Conservation (phyloP, 73 alveolate species). For the Stentor coeruleus region DNA sequence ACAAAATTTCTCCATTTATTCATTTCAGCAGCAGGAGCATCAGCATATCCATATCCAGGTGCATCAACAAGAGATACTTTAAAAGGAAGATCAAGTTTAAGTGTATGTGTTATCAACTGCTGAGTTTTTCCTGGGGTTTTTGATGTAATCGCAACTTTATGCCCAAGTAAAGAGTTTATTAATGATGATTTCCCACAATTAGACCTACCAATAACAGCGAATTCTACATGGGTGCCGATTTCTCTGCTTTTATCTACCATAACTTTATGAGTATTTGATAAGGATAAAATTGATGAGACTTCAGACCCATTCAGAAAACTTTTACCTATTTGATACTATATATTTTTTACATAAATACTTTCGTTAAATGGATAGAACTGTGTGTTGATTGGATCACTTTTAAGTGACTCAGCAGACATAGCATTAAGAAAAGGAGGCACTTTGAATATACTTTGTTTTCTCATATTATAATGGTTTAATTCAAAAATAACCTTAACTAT, state of each 20-base stretch:
- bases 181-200: slow-evolving; percentile 25
- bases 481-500: background rate
- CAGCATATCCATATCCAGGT: slow-evolving; percentile 73
- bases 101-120: slow-evolving; percentile 27
- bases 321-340: background rate
- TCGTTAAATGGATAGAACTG: slow-evolving; percentile 4
- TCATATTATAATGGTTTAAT: background rate
- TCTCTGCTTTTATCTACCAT: background rate
- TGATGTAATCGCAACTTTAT: slow-evolving; percentile 30
- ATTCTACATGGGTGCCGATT: background rate
- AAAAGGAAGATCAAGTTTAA: slow-evolving; percentile 6
- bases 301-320: background rate
- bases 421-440: slow-evolving; percentile 14
- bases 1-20: slow-evolving; percentile 49
- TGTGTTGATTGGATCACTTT: background rate
- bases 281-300: background rate
- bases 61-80: slow-evolving; percentile 45
- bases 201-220: slow-evolving; percentile 34
- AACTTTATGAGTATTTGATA: background rate
- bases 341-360: background rate
- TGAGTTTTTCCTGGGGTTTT: slow-evolving; percentile 63
- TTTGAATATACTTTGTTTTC: background rate
- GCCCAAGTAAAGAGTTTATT: slow-evolving; percentile 9
- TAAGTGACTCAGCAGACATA: background rate
- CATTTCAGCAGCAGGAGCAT: slow-evolving; percentile 37